Conservation (phyloP, 176 grass and related monocot species). For the Juncus inflexus region DNA sequence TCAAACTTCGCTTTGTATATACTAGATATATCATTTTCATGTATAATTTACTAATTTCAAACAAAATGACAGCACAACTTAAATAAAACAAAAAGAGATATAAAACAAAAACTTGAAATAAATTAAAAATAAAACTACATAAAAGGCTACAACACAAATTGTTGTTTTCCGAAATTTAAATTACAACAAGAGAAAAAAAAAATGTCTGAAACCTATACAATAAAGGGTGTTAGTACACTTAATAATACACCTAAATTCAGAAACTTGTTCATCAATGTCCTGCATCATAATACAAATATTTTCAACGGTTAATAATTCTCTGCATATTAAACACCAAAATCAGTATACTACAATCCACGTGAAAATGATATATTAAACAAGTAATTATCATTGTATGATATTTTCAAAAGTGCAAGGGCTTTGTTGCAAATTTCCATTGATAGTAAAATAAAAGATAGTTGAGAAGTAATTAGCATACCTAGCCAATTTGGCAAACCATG, state of each 20-base stretch:
- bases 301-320: neutral
- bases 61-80: neutral
- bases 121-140: neutral
- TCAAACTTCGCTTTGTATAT: no score
- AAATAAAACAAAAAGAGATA: neutral
- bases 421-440: no score
- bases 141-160: constrained; percentile 5
- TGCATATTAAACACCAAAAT: no score
- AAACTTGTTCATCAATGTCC: constrained; percentile 16
- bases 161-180: constrained; percentile 4
- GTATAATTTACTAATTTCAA: neutral
- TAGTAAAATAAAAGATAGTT: no score
- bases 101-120: neutral
- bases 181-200: constrained; percentile 6
- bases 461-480: neutral
- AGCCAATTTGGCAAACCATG: constrained; percentile 30
- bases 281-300: neutral
- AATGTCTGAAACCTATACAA: constrained; percentile 17
- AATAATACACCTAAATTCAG: constrained; percentile 14
- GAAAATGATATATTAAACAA: no score
- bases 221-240: neutral
- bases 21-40: no score
- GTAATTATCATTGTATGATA: no score
- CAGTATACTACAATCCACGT: no score
- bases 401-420: no score